Base-by-base conservation (phyloP, 305 asterid species). In the Solanum hybrid region DNA sequence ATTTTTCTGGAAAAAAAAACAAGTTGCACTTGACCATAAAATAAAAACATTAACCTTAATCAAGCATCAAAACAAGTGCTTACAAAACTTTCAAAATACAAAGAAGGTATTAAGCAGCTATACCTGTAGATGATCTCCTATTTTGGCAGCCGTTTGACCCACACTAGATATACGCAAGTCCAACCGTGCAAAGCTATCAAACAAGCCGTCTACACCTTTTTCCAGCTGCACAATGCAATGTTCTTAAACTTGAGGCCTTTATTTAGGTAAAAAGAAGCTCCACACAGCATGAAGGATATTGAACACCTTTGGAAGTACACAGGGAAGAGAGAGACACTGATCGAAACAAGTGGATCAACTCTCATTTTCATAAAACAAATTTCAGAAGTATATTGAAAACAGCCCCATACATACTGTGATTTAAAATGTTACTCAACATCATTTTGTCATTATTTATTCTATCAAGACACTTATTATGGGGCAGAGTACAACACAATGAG, bases 141-240 rank as follows among this genome's bases (percentile, higher is more conserved):
- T 97, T 95, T 97, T 97, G 80, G 99, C 99, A 89, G 99, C 99
- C 88, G 99, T 97, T 94, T 97, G 99, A 37, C 99, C 99, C 91
- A 97, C 99, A 92, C 98, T 97, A 57, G 99, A 97, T 93, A 97
- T 97, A 41, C 99, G 99, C 41, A 98, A 94, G 94, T 97, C 99
- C 93, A 97, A 92, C 94, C 99, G 93, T 68, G 99, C 97, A 79
- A 97, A 97, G 94, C 99, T 97, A 90, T 91, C 95, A 93, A 97
- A 97, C 93, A 97, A 94, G 93, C 98, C 98, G 91, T 97, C 99
- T 88, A 97, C 99, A 88, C 99, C 99, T 94, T 96, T 95, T 91
- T 97, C 99, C 92, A 97, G 95, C 99, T 95, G 96, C 92, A 92
- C 80, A 91, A 82, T 34, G 80, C 8, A 91, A 75, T 89, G 84